Conservation (phyloP, 2,329 filamentous ascomycete genomes). For the Pseudocercospora pini-densiflorae region DNA sequence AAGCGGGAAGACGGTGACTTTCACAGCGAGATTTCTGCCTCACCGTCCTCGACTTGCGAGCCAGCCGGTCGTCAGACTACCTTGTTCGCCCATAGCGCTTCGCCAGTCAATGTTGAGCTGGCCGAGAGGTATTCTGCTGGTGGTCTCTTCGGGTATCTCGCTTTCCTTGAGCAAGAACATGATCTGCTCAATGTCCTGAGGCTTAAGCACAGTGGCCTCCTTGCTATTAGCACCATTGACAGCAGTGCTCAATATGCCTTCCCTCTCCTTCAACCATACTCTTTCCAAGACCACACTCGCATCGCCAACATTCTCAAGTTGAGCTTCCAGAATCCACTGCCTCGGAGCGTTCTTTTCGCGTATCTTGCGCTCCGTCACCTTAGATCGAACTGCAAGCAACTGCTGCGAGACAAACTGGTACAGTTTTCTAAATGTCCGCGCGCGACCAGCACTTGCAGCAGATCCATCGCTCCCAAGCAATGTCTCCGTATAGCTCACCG, state of each 20-base stretch:
- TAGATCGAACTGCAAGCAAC: conserved; percentile 87
- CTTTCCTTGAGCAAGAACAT: conserved; percentile 64
- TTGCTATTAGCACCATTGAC: conserved; percentile 38
- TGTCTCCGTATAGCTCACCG: conserved; percentile 91
- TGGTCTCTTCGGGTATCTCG: conserved; percentile 46
- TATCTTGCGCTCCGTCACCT: conserved; percentile 65
- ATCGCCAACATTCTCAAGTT: conserved; percentile 93
- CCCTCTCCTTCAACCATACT: conserved; percentile 36
- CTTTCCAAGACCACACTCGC: conserved; percentile 77
- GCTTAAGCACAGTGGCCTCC: conserved; percentile 56
- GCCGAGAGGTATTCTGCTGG: conserved; percentile 69
- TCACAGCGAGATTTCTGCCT: not conserved
- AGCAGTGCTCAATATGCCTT: conserved; percentile 33
- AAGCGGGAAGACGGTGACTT: not conserved
- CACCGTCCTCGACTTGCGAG: conserved; percentile 38
- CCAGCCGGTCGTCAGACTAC: conserved; percentile 85
- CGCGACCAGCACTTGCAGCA: conserved; percentile 61
- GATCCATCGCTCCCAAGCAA: conserved; percentile 44
- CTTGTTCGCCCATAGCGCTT: conserved; percentile 85
- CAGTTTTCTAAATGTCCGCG: conserved; percentile 87
- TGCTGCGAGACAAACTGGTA: conserved; percentile 97
- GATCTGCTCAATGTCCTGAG: conserved; percentile 68
- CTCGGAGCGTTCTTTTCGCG: conserved; percentile 47
- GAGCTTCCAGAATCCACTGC: conserved; percentile 82
- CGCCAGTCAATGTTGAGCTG: conserved; percentile 87